Evolutionary conservation across 2,329 filamentous ascomycete genomes (phyloP).

Genomic region (Ceratocystis destructans): DNA sequence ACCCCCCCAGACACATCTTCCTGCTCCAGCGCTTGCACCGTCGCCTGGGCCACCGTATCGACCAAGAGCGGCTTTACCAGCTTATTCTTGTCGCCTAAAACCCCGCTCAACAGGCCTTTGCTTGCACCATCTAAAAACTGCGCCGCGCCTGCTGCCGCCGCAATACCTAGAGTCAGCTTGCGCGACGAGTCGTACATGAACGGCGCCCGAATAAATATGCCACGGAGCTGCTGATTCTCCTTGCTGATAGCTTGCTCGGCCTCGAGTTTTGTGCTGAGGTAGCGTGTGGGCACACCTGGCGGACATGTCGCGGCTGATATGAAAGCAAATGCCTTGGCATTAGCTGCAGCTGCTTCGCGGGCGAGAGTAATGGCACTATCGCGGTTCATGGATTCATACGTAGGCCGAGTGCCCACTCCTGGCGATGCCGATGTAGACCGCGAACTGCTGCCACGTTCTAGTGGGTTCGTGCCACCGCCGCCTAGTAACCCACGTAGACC

Average conservation of each 20-base stretch:
- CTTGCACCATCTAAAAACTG: constrained; percentile 64
- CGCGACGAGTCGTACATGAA: constrained; percentile 83
- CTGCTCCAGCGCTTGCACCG: constrained; percentile 74
- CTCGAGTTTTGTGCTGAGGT: constrained; percentile 83
- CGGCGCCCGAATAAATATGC: constrained; percentile 68
- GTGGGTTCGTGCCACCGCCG: constrained; percentile 42
- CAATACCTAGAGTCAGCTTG: constrained; percentile 71
- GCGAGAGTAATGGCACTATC: constrained; percentile 76
- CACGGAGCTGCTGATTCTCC: constrained; percentile 49
- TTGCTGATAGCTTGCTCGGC: constrained; percentile 58
- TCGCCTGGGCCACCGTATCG: constrained; percentile 74
- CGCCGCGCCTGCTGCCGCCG: constrained; percentile 60
- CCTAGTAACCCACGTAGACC: constrained; percentile 66
- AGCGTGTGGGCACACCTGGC: constrained; percentile 68
- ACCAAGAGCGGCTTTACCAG: constrained; percentile 70
- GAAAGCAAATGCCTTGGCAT: constrained; percentile 63
- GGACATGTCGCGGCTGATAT: constrained; percentile 80
- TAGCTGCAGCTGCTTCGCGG: constrained; percentile 52
- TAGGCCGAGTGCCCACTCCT: constrained; percentile 39
- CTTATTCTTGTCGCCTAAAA: constrained; percentile 64
- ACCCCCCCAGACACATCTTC: constrained; percentile 59
- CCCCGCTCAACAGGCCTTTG: constrained; percentile 57
- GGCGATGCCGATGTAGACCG: neutral
- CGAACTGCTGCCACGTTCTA: constrained; percentile 34
- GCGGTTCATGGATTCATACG: constrained; percentile 95